phyloP scores from a whole-genome alignment of 208 protist species.

The Leishmania amazonensis region DNA sequence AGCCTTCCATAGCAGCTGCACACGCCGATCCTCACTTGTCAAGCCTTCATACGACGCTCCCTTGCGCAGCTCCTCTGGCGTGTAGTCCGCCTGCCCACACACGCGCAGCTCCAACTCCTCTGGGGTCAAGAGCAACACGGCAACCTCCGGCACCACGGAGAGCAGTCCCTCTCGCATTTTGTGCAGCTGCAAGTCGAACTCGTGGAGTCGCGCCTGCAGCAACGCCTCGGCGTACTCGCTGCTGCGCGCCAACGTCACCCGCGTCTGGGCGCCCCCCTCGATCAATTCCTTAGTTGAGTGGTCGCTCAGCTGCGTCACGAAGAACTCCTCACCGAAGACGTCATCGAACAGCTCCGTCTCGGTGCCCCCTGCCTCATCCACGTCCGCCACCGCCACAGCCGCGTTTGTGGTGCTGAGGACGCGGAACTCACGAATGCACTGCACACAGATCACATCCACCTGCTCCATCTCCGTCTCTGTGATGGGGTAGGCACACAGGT shows the following conservation, averaged over 20 bases:
- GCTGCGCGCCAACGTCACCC: conserved; percentile 76
- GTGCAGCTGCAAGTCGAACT: conserved; percentile 76
- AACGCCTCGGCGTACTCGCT: conserved; percentile 83
- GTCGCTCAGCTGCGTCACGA: conserved; percentile 86
- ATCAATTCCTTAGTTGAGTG: conserved; percentile 78
- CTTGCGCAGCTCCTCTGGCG: conserved; percentile 81
- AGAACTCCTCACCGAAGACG: conserved; percentile 85
- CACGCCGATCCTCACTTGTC: conserved; percentile 75
- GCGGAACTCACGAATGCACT: conserved; percentile 87
- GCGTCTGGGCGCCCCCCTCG: conserved; percentile 49
- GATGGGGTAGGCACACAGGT: conserved; percentile 68
- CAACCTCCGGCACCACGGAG: conserved; percentile 84
- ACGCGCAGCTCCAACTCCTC: conserved; percentile 88
- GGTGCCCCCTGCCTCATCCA: conserved; percentile 8
- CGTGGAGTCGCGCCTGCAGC: conserved; percentile 69
- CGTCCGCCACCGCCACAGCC: conserved; percentile 1
- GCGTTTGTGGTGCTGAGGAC: conserved; percentile 31
- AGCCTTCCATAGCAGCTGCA: conserved; percentile 91
- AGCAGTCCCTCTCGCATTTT: conserved; percentile 88
- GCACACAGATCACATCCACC: conserved; percentile 83
- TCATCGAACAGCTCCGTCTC: conserved; percentile 73
- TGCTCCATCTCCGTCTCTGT: conserved; percentile 71
- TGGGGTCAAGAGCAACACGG: conserved; percentile 83
- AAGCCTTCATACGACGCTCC: conserved; percentile 86
- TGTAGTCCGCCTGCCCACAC: conserved; percentile 92